Conservation (phyloP, 352 stramenopile species). For the Globisporangium nagaii region DNA sequence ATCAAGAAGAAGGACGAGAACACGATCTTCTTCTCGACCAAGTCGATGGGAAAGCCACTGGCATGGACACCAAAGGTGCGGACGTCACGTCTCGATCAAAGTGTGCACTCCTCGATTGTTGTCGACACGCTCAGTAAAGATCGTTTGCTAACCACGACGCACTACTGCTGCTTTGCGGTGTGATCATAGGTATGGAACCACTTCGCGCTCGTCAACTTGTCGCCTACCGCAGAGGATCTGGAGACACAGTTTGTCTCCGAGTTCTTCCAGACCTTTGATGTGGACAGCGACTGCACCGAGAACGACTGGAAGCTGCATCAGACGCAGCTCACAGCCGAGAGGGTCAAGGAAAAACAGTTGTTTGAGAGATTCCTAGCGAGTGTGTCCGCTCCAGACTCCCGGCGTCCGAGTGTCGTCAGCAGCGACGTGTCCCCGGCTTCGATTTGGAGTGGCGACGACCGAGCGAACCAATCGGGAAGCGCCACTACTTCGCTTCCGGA, state of each 20-base stretch:
- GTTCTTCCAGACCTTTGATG: conserved; percentile 15
- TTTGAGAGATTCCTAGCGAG: conserved; percentile 5
- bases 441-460: background rate
- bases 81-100: no score
- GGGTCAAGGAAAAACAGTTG: background rate
- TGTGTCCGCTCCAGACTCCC: background rate
- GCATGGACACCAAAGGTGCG: conserved; percentile 46
- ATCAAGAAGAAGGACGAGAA: conserved; percentile 34
- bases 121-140: no score
- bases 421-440: background rate
- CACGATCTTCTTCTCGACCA: conserved; percentile 36
- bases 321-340: background rate
- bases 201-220: conserved; percentile 38
- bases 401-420: background rate
- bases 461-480: background rate
- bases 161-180: background rate
- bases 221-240: conserved; percentile 27
- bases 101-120: no score
- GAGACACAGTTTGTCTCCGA: conserved; percentile 28
- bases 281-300: conserved; percentile 1
- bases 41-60: conserved; percentile 21
- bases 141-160: no score
- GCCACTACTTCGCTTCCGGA: background rate
- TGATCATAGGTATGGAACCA: conserved; percentile 38
- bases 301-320: conserved; percentile 4